Base-by-base conservation (phyloP, 2,329 filamentous ascomycete species). In the Colletotrichum sublineola region DNA sequence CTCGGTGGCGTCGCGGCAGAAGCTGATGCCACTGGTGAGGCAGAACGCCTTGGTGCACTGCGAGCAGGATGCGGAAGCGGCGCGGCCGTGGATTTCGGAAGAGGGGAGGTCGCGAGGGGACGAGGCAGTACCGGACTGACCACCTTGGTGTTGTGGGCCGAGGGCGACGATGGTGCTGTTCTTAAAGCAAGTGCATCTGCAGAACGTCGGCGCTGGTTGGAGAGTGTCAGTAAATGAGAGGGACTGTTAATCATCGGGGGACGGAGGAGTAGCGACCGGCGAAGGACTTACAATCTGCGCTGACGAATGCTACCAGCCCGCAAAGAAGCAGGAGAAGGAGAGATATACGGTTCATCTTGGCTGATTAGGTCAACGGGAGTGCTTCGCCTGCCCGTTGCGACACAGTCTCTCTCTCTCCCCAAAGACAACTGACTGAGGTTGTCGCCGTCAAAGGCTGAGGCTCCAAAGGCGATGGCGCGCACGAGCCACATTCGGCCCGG, bases 161-260 rank as follows among this genome's bases (percentile, higher is more conserved):
- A 91, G 85, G 18, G 87, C 85, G 78, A 92, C 90, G 77, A 92
- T 90, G 75, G 89, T 92, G 84, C 88, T 90, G 83, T 92, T 92
- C 76, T 88, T 89, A 83, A 91, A 91, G 83, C 90, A 92, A 76
- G 89, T 92, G 82, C 90, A 92, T 85, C 92, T 92, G 85, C 90
- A 92, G 79, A 92, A 92, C 2, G 88, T 89, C 24, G 89, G 89
- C 55, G 89, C 86, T 42, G 87, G 89, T 91, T 77, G 46, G 67
- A 7, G 44, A 36, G 48, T 66, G 75, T 80, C 74, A 79, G 78
- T 74, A 68, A 75, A 24, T 24, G 15, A 18, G 29, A 1, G 24
- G 62, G 11, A 8, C n/a, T 1, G 18, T 9, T 46, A 8, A 46
- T 46, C 18, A n/a, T n/a, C 9, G 44, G 56, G 50, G 48, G 50